Percentiles rank a stretch among this genome's conserved stretches.
These are phyloP conservation scores for Saturnispora quitensis DNA, from an alignment of 805 yeast genomes.

Conservation along the genomic window DNA sequence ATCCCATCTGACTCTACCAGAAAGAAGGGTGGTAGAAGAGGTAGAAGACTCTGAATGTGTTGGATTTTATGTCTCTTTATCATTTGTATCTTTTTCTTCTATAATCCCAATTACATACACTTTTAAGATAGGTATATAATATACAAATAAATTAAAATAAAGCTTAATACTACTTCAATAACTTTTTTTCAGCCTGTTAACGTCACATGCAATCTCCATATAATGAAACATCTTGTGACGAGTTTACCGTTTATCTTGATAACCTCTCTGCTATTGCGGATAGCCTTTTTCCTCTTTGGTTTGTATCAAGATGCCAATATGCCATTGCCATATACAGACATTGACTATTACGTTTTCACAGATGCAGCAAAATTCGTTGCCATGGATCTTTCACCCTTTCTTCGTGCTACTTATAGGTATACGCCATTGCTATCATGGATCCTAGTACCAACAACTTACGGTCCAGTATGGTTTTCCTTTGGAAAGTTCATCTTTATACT, in stretches of 20 bases:
- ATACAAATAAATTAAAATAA: not conserved
- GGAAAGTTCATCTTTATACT: slow-evolving; percentile 74
- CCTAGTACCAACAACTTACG: slow-evolving; percentile 50
- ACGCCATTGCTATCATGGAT: slow-evolving; percentile 88
- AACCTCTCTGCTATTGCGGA: slow-evolving; percentile 32
- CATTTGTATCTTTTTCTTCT: slow-evolving; percentile 9
- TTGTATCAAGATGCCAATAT: slow-evolving; percentile 74
- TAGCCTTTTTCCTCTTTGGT: slow-evolving; percentile 68
- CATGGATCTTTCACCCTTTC: slow-evolving; percentile 57
- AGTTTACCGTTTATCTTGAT: slow-evolving; percentile 9
- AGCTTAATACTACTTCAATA: not conserved
- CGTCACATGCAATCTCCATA: not conserved
- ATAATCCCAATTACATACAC: slow-evolving; percentile 3
- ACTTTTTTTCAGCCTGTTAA: not conserved
- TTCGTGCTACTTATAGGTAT: slow-evolving; percentile 82
- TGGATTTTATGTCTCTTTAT: slow-evolving; percentile 4
- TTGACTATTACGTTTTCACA: slow-evolving; percentile 87
- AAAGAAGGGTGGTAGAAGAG: slow-evolving; percentile 99
- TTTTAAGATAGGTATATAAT: slow-evolving; percentile 4
- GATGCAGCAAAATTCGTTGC: slow-evolving; percentile 78
- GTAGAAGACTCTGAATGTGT: slow-evolving; percentile 78
- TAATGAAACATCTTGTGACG: not conserved
- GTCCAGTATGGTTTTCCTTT: slow-evolving; percentile 40
- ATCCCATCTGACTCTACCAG: slow-evolving; percentile 99
- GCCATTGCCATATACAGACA: slow-evolving; percentile 84